Base-by-base conservation (phyloP, 2,329 filamentous ascomycete genomes). In the Fusarium abutilonis region DNA sequence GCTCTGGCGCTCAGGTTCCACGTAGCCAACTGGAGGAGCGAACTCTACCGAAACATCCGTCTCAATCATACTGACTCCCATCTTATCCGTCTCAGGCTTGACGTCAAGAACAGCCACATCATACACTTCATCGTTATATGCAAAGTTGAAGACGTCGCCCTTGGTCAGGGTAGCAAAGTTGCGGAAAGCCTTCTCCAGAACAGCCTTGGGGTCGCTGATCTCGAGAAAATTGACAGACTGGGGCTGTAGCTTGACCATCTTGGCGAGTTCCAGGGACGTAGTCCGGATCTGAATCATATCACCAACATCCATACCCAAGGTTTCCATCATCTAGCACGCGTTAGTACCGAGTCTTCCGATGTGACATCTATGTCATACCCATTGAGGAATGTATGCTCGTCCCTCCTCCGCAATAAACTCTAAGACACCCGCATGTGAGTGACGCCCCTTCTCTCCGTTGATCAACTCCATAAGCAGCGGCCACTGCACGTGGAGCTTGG, bases 391-490 rank as follows among this genome's bases (percentile, higher is more conserved):
- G 78, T 99, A 99, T 50, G 96, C 93, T 74, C 95, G 91, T 45
- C 95, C 95, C 77, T 99, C 95, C 74, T 99, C 95, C 4, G 95
- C 95, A 53, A 97, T 95, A 73, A 99, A 99, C 77, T 99, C 95
- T 63, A 99, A 78, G 17, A 99, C 95, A 80, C 95, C 95, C 6
- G 92, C 93, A 77, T 99, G 95, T 23, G 94, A 95, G 74, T 90
- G 89, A 74, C 84, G 89, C 26, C 86, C 86, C 73, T 88, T 89
- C 61, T 89, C 87, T 21, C 93, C 93, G 74, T 98, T 99, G 70
- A 92, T 90, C 66, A 99, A 83, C 84, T 99, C 94, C 80, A 99
- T 96, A 66, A 98, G 86, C 82, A 99, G 91, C 8, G 95, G 95
- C 81, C 97, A 99, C 74, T 96, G 93, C 62, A 99, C 96, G 77